Evolutionary conservation across 2,329 filamentous ascomycete species (phyloP), one percentile per base, ranked within the genome.

Genomic region (Beauveria scarabaeidicola): DNA sequence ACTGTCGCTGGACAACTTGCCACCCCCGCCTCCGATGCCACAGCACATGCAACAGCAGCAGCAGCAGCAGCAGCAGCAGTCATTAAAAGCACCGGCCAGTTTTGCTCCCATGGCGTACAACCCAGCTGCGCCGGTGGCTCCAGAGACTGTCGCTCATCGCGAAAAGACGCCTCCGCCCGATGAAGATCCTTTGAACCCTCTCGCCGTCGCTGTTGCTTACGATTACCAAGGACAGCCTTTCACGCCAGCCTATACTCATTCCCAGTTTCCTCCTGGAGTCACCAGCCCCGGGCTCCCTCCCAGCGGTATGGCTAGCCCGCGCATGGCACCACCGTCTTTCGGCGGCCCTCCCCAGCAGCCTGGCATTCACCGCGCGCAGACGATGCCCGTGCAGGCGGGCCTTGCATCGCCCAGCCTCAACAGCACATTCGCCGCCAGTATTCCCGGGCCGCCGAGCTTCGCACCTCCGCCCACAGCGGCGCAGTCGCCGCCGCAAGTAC

Each of bases 91-190:
- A 27, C 36, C 55, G 9, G 66, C 75, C 38, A 78, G 67, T 66
- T 87, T 85, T 65, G 77, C 74, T 8, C 86, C 87, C 0, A 84
- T 90, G 75, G 82, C 87, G 2, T 92, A 92, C 69, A 92, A 92
- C 68, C 89, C 89, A 3, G 89, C 89, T 0, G 88, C 89, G 1
- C 89, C 89, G 5, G 80, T 88, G 0, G 87, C 88, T 0, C 88
- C 89, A 0, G 89, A 92, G 70, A 78, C 82, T 23, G 84, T 91
- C 55, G 77, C 81, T 21, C 83, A 89, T 69, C 81, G 89, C 52
- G 89, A 92, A 71, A 91, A 91, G 78, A 93, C 89, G 0, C 89
- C 89, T 1, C 89, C 89, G 4, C 87, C 87, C 3, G 82, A 86
- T 38, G 89, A 91, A 66, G 74, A 75, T 50, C 81, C 78, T 13